phyloP scores from a whole-genome alignment of 2,329 filamentous ascomycete genomes.

The Aspergillus sojae region DNA sequence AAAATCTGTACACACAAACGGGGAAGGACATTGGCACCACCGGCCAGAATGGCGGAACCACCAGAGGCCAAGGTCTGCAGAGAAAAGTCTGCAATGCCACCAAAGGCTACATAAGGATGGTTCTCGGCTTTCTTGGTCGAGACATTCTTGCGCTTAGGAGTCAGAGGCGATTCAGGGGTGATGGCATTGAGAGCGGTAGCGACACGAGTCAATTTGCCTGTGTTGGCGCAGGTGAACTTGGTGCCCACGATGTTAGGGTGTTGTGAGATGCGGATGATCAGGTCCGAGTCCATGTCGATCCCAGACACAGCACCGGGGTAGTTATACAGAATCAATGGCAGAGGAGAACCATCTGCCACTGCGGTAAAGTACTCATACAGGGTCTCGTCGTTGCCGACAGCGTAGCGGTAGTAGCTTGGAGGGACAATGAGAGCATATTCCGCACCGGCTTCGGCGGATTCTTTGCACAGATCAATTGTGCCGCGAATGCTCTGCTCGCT shows the following conservation, averaged over 20 bases:
- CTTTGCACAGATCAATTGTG: slow-evolving; percentile 73
- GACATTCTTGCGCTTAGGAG: slow-evolving; percentile 25
- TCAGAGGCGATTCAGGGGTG: slow-evolving; percentile 55
- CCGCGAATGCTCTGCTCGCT: slow-evolving; percentile 80
- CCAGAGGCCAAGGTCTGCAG: slow-evolving; percentile 79
- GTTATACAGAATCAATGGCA: slow-evolving; percentile 87
- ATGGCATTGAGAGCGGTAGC: slow-evolving; percentile 72
- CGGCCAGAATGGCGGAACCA: slow-evolving; percentile 82
- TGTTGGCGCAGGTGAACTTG: slow-evolving; percentile 91
- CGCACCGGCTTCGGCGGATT: slow-evolving; percentile 69
- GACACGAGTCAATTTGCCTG: slow-evolving; percentile 83
- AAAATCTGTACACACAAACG: slow-evolving; percentile 81
- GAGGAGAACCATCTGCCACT: slow-evolving; percentile 73
- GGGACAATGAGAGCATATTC: slow-evolving; percentile 81
- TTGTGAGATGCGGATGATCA: slow-evolving; percentile 75
- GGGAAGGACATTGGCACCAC: slow-evolving; percentile 83
- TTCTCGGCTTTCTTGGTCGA: slow-evolving; percentile 35
- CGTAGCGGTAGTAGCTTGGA: slow-evolving; percentile 79
- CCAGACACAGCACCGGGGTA: slow-evolving; percentile 86
- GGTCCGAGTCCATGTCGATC: slow-evolving; percentile 86
- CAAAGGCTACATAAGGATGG: slow-evolving; percentile 76
- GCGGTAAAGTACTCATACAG: slow-evolving; percentile 73
- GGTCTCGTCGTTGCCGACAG: slow-evolving; percentile 70
- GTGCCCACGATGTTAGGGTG: slow-evolving; percentile 86
- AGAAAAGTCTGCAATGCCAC: slow-evolving; percentile 86